Conservation (phyloP, 2,329 filamentous ascomycete species). For the Ceratocystis papillata region DNA sequence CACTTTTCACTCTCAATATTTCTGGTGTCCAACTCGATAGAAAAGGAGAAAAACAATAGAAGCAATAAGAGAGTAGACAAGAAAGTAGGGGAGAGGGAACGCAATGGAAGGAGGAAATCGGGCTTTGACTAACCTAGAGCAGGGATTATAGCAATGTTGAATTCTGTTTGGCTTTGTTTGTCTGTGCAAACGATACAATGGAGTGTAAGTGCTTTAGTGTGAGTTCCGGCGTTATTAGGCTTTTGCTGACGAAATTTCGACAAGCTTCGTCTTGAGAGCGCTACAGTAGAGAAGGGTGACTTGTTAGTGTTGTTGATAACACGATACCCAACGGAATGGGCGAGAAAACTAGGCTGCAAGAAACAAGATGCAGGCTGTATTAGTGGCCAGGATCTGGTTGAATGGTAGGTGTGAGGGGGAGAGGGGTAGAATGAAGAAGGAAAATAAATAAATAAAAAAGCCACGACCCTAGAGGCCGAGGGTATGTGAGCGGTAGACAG, state of each 20-base stretch:
- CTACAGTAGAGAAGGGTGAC: not conserved
- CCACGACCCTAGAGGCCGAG: not conserved
- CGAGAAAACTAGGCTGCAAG: too few relatives aligned
- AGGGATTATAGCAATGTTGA: not conserved
- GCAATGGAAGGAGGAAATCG: not conserved
- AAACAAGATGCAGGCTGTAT: too few relatives aligned
- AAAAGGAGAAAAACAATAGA: not conserved
- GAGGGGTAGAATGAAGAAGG: not conserved
- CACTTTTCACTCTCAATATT: not conserved
- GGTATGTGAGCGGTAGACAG: not conserved
- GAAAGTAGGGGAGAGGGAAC: not conserved
- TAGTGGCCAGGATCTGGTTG: too few relatives aligned
- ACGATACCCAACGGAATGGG: too few relatives aligned
- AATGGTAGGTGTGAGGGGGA: not conserved
- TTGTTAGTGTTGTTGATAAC: not conserved
- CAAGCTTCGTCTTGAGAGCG: not conserved
- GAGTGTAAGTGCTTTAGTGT: conserved; percentile 8
- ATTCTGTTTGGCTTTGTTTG: not conserved
- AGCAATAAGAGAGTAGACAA: not conserved
- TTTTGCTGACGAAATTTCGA: too few relatives aligned
- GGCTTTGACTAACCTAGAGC: conserved; percentile 10
- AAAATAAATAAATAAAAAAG: conserved; percentile 9
- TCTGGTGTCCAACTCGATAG: not conserved
- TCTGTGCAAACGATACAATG: conserved; percentile 6
- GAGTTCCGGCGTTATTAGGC: not conserved